Conservation (phyloP, 2,329 filamentous ascomycete genomes). For the Lasiodiplodia hormozganensis region DNA sequence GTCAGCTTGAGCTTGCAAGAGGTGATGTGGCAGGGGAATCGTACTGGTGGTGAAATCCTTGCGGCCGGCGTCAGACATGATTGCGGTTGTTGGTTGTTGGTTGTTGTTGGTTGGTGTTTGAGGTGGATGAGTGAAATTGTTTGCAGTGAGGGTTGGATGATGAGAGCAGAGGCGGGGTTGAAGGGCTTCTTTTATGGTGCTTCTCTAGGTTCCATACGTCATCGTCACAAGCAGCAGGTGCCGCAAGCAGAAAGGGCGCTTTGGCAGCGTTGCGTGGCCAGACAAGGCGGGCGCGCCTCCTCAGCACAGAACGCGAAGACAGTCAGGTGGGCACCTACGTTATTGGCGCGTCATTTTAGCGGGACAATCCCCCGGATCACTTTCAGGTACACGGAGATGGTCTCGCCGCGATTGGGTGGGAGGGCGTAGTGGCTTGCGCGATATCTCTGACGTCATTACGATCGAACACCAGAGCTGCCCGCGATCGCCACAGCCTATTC, state of each 20-base stretch:
- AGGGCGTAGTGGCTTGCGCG: slow-evolving; percentile 2
- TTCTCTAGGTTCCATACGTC: slow-evolving; percentile 8
- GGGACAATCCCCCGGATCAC: slow-evolving; percentile 16
- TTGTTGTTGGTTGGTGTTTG: slow-evolving; percentile 39
- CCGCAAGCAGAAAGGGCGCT: slow-evolving; percentile 16
- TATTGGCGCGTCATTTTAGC: slow-evolving; percentile 19
- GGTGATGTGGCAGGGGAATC: slow-evolving; percentile 28
- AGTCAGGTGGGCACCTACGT: slow-evolving; percentile 24
- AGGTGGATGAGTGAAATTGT: slow-evolving; percentile 32
- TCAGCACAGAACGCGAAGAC: not conserved
- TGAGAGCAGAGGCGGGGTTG: not conserved
- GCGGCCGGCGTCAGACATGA: slow-evolving; percentile 68
- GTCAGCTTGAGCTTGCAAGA: slow-evolving; percentile 32
- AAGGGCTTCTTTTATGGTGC: slow-evolving; percentile 17
- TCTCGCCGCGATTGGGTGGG: slow-evolving; percentile 4
- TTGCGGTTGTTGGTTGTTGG: slow-evolving; percentile 53
- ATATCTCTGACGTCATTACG: slow-evolving; percentile 8
- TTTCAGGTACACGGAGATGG: slow-evolving; percentile 9
- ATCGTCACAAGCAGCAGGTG: slow-evolving; percentile 4
- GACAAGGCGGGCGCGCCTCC: slow-evolving; percentile 7
- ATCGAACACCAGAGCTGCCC: not conserved
- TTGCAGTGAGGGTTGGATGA: slow-evolving; percentile 30
- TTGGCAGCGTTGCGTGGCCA: not conserved
- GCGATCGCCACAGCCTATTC: slow-evolving; percentile 11
- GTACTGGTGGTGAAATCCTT: slow-evolving; percentile 64